Evolutionary conservation across 2,329 filamentous ascomycete genomes (phyloP), one percentile per base, ranked within the genome.

Genomic region (Talaromyces sp.): DNA sequence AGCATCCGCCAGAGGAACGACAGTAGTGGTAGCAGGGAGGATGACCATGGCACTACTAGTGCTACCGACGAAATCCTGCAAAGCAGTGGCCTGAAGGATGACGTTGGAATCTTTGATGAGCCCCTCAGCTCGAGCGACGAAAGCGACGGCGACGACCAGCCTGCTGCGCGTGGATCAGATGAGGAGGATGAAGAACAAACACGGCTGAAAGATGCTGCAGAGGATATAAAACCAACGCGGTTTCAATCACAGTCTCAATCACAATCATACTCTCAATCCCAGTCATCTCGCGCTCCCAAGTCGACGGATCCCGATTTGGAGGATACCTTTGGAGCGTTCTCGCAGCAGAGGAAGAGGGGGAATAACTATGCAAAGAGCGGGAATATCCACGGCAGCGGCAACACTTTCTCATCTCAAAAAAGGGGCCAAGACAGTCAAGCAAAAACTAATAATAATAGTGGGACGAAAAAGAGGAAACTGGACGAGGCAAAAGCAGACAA

Each of bases 121-220:
- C 75, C 74, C 3, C 24, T 71, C 4, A 75, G 73, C 58, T 73
- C 71, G 2, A 71, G 63, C 26, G 70, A 73, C 19, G 73, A 74
- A 13, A 72, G 17, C 46, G 58, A 31, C 59, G 43, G n/a, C 11
- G 41, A 55, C 29, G 29, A 35, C 19, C 43, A 21, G 43, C 43
- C 21, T 46, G 8, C 43, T 3, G 43, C n/a, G n/a, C 11, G n/a
- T 46, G 19, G 11, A n/a, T 46, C 43, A 8, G 38, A 59, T 56
- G 51, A 52, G 17, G 24, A 26, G 21, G 19, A 31, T 24, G 43
- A 56, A 27, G 51, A 21, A 9, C 21, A 24, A n/a, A 46, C 35
- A 19, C 19, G 29, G 19, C 27, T 24, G 8, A n/a, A 43, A n/a
- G 46, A 51, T 10, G 50, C 10, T 32, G 32, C 21, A 29, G 51